phyloP scores from a whole-genome alignment of 352 stramenopile genomes.

The Globisporangium lucens region DNA sequence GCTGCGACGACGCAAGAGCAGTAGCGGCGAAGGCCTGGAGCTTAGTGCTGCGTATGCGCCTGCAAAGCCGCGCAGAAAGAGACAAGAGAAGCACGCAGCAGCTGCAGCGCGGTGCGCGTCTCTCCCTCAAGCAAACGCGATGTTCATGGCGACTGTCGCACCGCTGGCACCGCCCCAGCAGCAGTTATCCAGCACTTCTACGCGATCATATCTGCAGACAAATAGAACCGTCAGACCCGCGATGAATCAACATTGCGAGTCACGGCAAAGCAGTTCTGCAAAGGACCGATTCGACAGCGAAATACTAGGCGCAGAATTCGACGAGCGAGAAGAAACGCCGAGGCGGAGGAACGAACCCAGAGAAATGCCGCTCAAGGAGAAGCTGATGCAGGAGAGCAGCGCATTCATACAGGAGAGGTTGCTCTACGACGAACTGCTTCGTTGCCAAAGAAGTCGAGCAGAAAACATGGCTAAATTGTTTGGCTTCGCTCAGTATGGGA shows the following conservation, averaged over 20 bases:
- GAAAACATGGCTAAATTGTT: constrained; percentile 29
- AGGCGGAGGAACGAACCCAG: background rate
- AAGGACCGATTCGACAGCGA: background rate
- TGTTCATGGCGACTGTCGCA: background rate
- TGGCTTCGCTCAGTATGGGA: background rate
- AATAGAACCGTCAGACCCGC: constrained; percentile 1
- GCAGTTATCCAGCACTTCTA: background rate
- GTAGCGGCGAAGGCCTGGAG: background rate
- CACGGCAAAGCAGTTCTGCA: background rate
- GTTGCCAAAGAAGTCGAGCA: constrained; percentile 28
- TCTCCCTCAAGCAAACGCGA: constrained; percentile 1
- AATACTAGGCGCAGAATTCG: background rate
- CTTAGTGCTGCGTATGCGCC: constrained; percentile 2
- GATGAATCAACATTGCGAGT: background rate
- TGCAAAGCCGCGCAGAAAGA: background rate
- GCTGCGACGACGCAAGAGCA: constrained; percentile 7
- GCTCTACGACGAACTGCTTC: constrained; percentile 36
- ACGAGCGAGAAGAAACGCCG: constrained; percentile 11
- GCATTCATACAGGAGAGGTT: constrained; percentile 23
- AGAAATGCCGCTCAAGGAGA: background rate
- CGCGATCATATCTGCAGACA: background rate
- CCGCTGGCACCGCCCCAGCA: constrained; percentile 1
- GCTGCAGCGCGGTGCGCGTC: too few species aligned
- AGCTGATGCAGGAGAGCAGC: constrained; percentile 8
- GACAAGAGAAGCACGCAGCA: background rate